phyloP scores from a whole-genome alignment of 1,139 yeast genomes.

The Saccharomyces hybrid region DNA sequence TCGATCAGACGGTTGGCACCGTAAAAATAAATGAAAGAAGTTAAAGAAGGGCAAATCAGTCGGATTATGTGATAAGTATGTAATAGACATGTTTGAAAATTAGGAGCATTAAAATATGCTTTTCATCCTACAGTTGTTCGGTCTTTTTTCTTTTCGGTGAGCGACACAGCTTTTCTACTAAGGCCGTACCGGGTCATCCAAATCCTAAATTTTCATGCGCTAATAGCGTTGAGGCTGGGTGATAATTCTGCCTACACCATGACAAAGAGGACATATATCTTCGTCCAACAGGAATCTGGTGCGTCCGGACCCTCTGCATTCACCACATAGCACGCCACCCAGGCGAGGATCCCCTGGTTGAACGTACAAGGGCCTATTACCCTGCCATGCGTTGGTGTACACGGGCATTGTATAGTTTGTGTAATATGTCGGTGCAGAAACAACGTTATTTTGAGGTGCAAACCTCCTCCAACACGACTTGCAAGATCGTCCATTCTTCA shows the following conservation, averaged over 20 bases:
- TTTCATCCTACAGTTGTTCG: not conserved
- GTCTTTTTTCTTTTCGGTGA: not conserved
- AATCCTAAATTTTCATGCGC: not conserved
- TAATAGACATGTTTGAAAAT: not conserved
- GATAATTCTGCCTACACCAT: constrained; percentile 55
- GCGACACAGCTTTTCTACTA: not conserved
- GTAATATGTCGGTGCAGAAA: constrained; percentile 13
- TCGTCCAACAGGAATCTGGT: constrained; percentile 46
- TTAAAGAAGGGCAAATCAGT: not conserved
- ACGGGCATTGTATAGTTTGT: not conserved
- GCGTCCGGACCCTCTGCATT: constrained; percentile 67
- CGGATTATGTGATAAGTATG: not conserved
- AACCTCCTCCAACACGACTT: constrained; percentile 64
- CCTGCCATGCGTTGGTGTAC: not conserved
- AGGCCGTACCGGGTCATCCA: not conserved
- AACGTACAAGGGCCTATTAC: constrained; percentile 36
- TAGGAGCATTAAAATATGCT: not conserved
- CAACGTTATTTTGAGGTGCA: constrained; percentile 35
- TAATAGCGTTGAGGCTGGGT: not conserved
- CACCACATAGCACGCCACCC: constrained; percentile 73
- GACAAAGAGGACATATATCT: constrained; percentile 52
- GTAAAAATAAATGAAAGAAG: not conserved
- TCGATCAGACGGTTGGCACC: not conserved
- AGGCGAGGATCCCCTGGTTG: constrained; percentile 77
- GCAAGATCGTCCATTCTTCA: constrained; percentile 59